Evolutionary conservation across 2,329 filamentous ascomycete genomes (phyloP), one percentile per base, ranked within the genome.

Genomic region (Claviceps quebecensis): DNA sequence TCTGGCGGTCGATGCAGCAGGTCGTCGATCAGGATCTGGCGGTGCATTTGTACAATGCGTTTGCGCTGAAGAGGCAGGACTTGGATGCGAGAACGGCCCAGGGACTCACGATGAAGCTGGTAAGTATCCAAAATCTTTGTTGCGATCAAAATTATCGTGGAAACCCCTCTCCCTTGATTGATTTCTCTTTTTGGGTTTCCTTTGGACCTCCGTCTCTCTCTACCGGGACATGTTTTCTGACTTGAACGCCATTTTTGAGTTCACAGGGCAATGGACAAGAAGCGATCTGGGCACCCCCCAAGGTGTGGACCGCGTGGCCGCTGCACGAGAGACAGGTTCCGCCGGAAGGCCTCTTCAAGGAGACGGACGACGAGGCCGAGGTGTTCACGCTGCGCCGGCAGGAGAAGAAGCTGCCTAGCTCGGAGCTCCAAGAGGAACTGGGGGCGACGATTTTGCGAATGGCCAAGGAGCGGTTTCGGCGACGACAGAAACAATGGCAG

Each of bases 291-390:
- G 65, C 64, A 4, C 77, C 77, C 2, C 72, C 77, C 0, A 78
- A 76, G 53, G 56, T 63, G 4, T 96, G 91, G 90, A 87, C 86
- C 17, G 86, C 89, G 0, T 96, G 91, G 91, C 91, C 91, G 4
- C 65, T 94, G 60, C 73, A 73, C 19, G 71, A 77, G 4, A 67
- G 72, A 7, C 68, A 75, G 26, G 80, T 93, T 7, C 86, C 86
- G 1, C 68, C 71, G 16, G 70, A 73, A 14, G 69, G 70, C 19
- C 75, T 86, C 54, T 63, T 71, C 49, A 72, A 70, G 56, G 69
- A 63, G 54, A 63, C 63, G 7, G 59, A 66, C 7, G 72, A 78
- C 47, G 68, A 71, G 6, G 68, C 76, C 50, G 75, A 78, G 34
- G 61, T 59, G 13, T 79, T 74, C 60, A 80, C 73, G 0, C 68